These are phyloP conservation scores for Pittosporum tobira DNA, from an alignment of 129 eudicot species.

Conservation along the genomic window DNA sequence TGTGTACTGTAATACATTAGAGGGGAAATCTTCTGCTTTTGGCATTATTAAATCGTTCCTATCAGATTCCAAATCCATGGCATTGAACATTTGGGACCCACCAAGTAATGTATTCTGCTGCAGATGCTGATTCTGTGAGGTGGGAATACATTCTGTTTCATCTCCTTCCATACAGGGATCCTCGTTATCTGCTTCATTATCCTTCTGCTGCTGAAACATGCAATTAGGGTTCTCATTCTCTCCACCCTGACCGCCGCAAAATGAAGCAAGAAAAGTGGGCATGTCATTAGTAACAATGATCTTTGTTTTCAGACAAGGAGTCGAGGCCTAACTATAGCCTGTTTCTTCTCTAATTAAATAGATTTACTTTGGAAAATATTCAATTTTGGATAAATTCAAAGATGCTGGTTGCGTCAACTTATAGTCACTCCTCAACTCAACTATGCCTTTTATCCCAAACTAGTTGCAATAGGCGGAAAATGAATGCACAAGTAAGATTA, in stretches of 20 bases:
- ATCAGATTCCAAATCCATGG: slow-evolving; percentile 31
- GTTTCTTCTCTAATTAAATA: neutral
- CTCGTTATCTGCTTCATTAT: slow-evolving; percentile 16
- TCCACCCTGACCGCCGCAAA: slow-evolving; percentile 29
- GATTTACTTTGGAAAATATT: neutral
- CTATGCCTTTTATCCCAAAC: too few species aligned
- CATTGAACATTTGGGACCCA: slow-evolving; percentile 20
- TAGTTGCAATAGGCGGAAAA: too few species aligned
- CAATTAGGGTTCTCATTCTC: slow-evolving; percentile 18
- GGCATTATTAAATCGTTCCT: slow-evolving; percentile 15
- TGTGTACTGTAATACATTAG: slow-evolving; percentile 25
- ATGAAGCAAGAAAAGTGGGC: neutral
- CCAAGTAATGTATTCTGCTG: slow-evolving; percentile 18
- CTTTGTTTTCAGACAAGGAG: neutral
- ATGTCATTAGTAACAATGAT: neutral
- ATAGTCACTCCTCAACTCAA: too few species aligned
- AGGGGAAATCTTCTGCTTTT: slow-evolving; percentile 25
- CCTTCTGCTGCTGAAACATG: slow-evolving; percentile 17
- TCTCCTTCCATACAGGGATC: slow-evolving; percentile 14
- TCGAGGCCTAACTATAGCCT: neutral
- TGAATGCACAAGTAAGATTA: too few species aligned
- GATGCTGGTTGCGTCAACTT: neutral
- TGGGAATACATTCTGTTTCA: slow-evolving; percentile 22
- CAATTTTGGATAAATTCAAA: neutral
- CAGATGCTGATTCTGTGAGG: slow-evolving; percentile 25